Evolutionary conservation across 768 basidiomycete species (phyloP), one percentile per base, ranked within the genome.

Genomic region (Dioszegia hungarica): DNA sequence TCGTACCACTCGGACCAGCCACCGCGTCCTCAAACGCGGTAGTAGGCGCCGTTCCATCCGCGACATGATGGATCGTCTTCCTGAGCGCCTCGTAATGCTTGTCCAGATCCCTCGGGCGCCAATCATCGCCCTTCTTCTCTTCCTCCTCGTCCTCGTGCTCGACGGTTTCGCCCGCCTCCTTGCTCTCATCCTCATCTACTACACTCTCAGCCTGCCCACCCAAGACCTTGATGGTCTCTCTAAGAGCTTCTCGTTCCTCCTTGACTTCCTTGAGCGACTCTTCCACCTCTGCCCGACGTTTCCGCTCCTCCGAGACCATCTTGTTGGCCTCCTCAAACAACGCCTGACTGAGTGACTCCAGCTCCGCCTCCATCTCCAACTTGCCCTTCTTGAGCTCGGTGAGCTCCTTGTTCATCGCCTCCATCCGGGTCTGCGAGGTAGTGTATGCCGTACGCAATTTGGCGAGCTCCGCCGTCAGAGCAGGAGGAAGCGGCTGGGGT

Each of bases 291-390:
- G 64, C 60, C 34, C 66, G 36, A 29, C 60, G 61, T 51, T 65
- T 63, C 22, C 75, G 53, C 48, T 77, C 76, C 29, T 77, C 74
- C 14, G 70, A 60, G 11, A 77, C 76, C 74, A 77, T 76, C 68
- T 72, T 71, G 63, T 77, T 77, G 2, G 76, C 76, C 51, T 77
- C 76, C 43, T 75, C 76, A 51, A 77, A 77, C 24, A 77, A 57
- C 20, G 74, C 74, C 43, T 75, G 73, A 51, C 56, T 58, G 19
- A 77, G 61, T 10, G 58, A 59, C 57, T 77, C 76, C 36, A 77
- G 57, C 47, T 77, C 76, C 10, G 61, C 70, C 43, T 77, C 76
- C 60, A 77, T 69, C 41, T 69, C 67, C 27, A 67, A 62, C 56
- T 77, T 77, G 34, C 71, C 68, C 43, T 63, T 67, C 51, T 74